phyloP scores from a whole-genome alignment of 306 rosid species.

The Trifolium dubium region DNA sequence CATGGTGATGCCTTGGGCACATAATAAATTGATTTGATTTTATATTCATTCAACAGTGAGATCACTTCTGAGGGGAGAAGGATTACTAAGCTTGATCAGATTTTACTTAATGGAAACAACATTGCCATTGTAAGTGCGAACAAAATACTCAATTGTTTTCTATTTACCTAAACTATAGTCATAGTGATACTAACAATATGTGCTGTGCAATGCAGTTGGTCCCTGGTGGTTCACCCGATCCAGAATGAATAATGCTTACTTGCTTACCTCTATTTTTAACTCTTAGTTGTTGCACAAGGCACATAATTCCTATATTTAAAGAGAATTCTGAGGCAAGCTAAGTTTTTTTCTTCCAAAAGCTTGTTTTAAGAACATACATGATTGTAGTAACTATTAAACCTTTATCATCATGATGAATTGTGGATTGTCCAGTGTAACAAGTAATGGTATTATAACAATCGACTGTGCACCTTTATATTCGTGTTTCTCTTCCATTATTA shows the following conservation, averaged over 20 bases:
- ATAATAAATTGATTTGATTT: constrained; percentile 38
- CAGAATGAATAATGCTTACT: constrained; percentile 57
- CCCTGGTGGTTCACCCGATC: constrained; percentile 86
- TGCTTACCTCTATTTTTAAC: constrained; percentile 19
- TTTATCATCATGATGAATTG: constrained; percentile 29
- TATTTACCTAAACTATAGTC: background rate
- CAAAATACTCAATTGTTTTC: constrained; percentile 43
- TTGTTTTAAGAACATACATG: constrained; percentile 37
- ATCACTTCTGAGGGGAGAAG: constrained; percentile 96
- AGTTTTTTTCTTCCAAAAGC: constrained; percentile 18
- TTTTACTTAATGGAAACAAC: constrained; percentile 94
- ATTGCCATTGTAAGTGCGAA: constrained; percentile 91
- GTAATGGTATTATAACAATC: constrained; percentile 14
- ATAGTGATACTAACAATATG: constrained; percentile 21
- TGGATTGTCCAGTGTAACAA: constrained; percentile 30
- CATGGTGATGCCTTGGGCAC: background rate
- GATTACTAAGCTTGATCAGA: constrained; percentile 97
- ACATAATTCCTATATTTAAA: constrained; percentile 44
- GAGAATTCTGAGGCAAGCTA: constrained; percentile 43
- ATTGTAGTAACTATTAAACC: constrained; percentile 40
- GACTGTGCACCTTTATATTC: constrained; percentile 8
- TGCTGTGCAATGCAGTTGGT: constrained; percentile 66
- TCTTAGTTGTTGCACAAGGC: constrained; percentile 37
- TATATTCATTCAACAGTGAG: constrained; percentile 59
- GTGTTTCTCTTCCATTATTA: background rate